A percentile compares a stretch with the other conserved stretches of the same genome.
Evolutionary conservation across 2,329 filamentous ascomycete species (phyloP).

Genomic region (Penicillium sp.): DNA sequence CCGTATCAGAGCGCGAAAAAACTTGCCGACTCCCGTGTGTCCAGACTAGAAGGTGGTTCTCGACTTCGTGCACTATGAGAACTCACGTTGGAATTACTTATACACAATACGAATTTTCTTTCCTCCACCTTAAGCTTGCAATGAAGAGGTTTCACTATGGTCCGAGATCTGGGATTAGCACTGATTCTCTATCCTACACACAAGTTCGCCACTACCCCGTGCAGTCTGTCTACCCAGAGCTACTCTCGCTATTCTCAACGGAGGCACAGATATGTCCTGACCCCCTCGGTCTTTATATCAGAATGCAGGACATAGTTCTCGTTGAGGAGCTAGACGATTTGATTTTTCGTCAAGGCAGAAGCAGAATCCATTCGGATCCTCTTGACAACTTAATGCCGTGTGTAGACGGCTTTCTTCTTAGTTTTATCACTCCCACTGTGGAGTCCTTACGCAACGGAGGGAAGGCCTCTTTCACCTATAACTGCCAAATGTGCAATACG

Average conservation of each 20-base stretch:
- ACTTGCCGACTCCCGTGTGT: constrained; percentile 3
- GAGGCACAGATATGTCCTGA: constrained; percentile 10
- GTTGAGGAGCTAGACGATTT: no score
- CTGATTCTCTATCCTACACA: constrained; percentile 11
- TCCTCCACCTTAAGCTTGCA: constrained; percentile 13
- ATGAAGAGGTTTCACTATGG: constrained; percentile 10
- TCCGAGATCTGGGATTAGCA: constrained; percentile 3
- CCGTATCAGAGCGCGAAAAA: not conserved
- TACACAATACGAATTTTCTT: not conserved
- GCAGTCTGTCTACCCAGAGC: not conserved
- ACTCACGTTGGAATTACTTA: not conserved
- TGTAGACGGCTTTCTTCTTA: no score
- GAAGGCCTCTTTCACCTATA: not conserved
- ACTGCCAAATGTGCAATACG: constrained; percentile 8
- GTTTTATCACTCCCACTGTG: no score
- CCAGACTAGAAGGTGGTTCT: no score
- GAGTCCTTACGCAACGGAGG: not conserved
- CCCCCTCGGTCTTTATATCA: constrained; percentile 12
- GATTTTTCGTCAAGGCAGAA: no score
- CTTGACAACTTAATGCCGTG: no score
- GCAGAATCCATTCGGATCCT: no score
- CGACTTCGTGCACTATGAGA: not conserved
- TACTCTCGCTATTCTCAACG: constrained; percentile 8
- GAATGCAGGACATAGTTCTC: constrained; percentile 14
- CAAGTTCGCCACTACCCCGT: constrained; percentile 35